Percentiles rank a stretch among this genome's conserved stretches.
These are phyloP conservation scores for Mycosphaerella arachidis DNA, from an alignment of 2,329 filamentous ascomycete genomes.

Conservation along the genomic window DNA sequence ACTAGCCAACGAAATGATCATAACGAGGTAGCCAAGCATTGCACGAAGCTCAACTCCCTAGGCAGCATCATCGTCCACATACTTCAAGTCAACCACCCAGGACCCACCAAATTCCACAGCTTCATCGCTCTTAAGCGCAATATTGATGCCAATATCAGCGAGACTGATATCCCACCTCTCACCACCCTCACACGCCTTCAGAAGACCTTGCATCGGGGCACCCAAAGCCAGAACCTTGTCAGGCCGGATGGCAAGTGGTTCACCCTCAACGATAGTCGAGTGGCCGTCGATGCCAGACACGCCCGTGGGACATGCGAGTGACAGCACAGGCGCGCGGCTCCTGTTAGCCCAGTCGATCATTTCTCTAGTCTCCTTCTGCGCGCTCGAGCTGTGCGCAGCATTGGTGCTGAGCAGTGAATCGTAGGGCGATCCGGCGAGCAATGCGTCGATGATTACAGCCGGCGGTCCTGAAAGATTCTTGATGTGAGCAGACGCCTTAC, in stretches of 20 bases:
- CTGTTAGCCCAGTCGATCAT: conserved; percentile 93
- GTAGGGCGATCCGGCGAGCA: conserved; percentile 83
- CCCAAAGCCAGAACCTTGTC: conserved; percentile 81
- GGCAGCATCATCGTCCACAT: conserved; percentile 14
- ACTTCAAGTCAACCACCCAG: conserved; percentile 63
- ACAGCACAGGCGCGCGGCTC: conserved; percentile 73
- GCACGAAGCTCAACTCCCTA: too few species aligned
- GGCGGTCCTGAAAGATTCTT: conserved; percentile 59
- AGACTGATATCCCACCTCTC: conserved; percentile 74
- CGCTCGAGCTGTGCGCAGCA: conserved; percentile 44
- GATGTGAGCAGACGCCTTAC: conserved; percentile 51
- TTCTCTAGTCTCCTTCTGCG: conserved; percentile 79
- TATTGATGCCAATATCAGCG: conserved; percentile 80
- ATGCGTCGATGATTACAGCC: conserved; percentile 80
- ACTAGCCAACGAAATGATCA: neutral
- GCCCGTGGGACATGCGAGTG: conserved; percentile 87
- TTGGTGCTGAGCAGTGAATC: conserved; percentile 66
- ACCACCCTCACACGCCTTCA: conserved; percentile 67
- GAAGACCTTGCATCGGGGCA: conserved; percentile 76
- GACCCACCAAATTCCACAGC: conserved; percentile 83
- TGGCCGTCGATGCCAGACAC: conserved; percentile 74
- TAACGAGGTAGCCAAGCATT: too few species aligned
- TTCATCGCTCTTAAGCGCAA: conserved; percentile 77
- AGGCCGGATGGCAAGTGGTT: conserved; percentile 72
- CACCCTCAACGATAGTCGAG: conserved; percentile 63